Evolutionary conservation across 352 stramenopile species (phyloP).

Genomic region (Pythium pectinolyticum): DNA sequence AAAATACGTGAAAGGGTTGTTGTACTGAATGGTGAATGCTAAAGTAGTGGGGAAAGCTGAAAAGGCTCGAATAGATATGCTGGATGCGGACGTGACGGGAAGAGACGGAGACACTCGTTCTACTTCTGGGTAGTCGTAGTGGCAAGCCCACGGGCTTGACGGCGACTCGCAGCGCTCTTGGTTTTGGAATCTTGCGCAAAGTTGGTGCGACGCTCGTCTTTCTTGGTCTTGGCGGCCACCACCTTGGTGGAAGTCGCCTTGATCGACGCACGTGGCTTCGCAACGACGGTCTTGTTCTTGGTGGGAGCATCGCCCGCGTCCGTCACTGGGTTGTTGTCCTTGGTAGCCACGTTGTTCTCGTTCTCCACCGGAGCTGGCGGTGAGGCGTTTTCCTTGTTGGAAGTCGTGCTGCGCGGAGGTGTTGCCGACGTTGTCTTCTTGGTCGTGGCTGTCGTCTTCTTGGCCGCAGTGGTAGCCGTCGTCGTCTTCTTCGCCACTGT

Average conservation of each 20-base stretch:
- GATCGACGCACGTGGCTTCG: slow-evolving; percentile 32
- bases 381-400: background rate
- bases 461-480: background rate
- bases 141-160: background rate
- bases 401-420: background rate
- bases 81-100: too few relatives aligned
- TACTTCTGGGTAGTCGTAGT: background rate
- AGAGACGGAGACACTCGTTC: too few relatives aligned
- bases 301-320: background rate
- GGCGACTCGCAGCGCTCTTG: slow-evolving; percentile 26
- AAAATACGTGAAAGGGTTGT: too few relatives aligned
- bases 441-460: background rate
- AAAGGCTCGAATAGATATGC: too few relatives aligned
- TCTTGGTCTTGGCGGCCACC: slow-evolving; percentile 27
- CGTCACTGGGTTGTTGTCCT: slow-evolving; percentile 20
- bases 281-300: slow-evolving; percentile 31
- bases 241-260: slow-evolving; percentile 28
- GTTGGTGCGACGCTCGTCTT: slow-evolving; percentile 35
- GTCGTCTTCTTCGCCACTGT: slow-evolving; percentile 6
- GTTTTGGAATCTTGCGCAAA: slow-evolving; percentile 43
- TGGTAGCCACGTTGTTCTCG: slow-evolving; percentile 8
- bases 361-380: background rate
- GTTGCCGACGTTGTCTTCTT: background rate
- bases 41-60: too few relatives aligned
- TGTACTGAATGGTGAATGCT: too few relatives aligned